These are phyloP conservation scores for Adansonia rubrostipa DNA, from an alignment of 441 rosid genomes.

Conservation along the genomic window DNA sequence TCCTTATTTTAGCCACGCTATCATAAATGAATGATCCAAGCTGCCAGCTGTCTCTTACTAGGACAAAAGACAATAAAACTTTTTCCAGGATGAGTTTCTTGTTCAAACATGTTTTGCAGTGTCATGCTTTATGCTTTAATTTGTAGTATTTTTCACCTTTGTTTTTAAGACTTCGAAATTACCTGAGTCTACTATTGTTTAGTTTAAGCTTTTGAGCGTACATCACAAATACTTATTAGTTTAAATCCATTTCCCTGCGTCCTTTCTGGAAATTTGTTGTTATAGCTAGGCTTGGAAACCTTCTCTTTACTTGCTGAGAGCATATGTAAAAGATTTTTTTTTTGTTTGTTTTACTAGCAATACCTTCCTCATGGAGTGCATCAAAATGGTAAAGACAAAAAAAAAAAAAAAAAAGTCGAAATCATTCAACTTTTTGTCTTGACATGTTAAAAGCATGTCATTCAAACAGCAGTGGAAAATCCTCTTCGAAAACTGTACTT, in stretches of 20 bases:
- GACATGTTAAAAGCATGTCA: neutral
- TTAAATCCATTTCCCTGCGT: neutral
- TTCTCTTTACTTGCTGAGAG: neutral
- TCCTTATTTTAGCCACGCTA: neutral
- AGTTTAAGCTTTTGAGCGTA: neutral
- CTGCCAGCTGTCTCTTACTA: neutral
- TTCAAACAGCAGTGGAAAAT: neutral
- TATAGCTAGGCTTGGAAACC: neutral
- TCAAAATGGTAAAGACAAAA: neutral
- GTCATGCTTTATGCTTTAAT: neutral
- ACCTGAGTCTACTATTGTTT: neutral
- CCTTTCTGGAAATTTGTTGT: conserved; percentile 5
- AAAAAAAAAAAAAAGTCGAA: neutral
- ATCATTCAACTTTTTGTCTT: neutral
- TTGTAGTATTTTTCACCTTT: neutral
- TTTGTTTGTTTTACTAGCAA: neutral
- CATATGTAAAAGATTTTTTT: neutral
- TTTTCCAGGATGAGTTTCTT: neutral
- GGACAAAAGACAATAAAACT: neutral
- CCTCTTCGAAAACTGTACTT: neutral
- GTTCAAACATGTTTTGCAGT: neutral
- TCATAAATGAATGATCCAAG: neutral
- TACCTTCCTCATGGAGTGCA: neutral
- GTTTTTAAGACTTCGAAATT: neutral
- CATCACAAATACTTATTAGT: neutral